Base-by-base conservation (phyloP, 1,284 basidiomycete species). In the Rhodotorula sp. region DNA sequence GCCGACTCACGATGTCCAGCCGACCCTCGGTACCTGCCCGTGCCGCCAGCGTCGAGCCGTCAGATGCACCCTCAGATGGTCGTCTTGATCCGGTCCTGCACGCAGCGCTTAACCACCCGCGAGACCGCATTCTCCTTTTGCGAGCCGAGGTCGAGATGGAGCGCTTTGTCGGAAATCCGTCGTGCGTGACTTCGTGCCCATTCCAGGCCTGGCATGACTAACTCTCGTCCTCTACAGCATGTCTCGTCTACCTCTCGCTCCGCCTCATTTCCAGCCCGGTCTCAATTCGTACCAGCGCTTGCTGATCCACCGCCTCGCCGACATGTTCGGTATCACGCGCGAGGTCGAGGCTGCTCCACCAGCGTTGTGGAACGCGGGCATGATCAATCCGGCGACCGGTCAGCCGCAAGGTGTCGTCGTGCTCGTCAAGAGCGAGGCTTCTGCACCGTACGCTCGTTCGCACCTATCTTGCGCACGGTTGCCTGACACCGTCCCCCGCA, bases 241-340 rank as follows among this genome's bases (percentile, higher is more conserved):
- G 27, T 65, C 66, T 14, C 70, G 74, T 42, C 58, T 76, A 0
- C 72, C 74, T 1, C 72, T 76, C 59, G 65, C 74, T 0, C 74
- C 74, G 21, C 74, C 74, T 1, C 62, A 74, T 49, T 76, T 77
- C 56, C 66, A 67, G 53, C 71, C 74, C 34, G 66, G 49, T 7
- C 74, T 78, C 67, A 78, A 78, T 58, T 77, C 77, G 34, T 78
- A 77, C 61, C 77, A 78, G 50, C 71, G 77, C n/a, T 66, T 78
- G 16, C 73, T 78, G 41, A 71, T 78, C 1, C 77, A 78, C 50
- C 73, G 77, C 10, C 67, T 78, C 8, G 77, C 77, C 52, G 77
- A 78, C 60, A 71, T 68, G 19, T 78, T 76, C 55, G 71, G 74
- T 53, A 76, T 78, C 65, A 71, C 71, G 1, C 72, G 77, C 55